Base-by-base conservation (phyloP, 345 rosid genomes). In the Gossypium herbaceum region DNA sequence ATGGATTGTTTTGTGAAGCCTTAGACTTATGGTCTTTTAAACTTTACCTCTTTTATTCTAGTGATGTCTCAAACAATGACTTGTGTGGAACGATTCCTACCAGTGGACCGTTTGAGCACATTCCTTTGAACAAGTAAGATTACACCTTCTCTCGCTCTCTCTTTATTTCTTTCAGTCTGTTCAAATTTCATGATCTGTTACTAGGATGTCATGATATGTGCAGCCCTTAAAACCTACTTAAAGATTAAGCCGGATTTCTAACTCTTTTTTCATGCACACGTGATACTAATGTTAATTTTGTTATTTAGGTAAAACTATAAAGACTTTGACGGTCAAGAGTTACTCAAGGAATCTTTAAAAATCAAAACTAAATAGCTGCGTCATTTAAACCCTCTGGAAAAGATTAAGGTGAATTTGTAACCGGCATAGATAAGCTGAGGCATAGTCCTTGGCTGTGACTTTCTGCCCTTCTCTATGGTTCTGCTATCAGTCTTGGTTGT, bases 21-120 rank as follows among this genome's bases (percentile, higher is more conserved):
- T 47, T 62, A 24, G 3, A 45, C 48, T 52, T 61, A 68, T 68
- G 24, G 29, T 20, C 12, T 22, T 71, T 1, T 11, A 54, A 39
- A 68, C 12, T 64, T 51, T 76, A 17, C 79, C 71, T 81, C 64
- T 48, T 71, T 78, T 73, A 74, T 25, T 51, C 47, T 84, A 95
- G 99, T 74, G 98, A 95, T 81, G 97, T 92, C 66, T 85, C 99
- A 1, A 90, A 71, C 85, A 95, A 95, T 86, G 81, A 93, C 83
- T 79, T 95, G 54, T 95, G 99, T 78, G 99, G 99, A 80, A 90
- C 99, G 71, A 93, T 95, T 83, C 98, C 99, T 77, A 86, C 98
- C 61, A 83, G 59, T 6, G 98, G 99, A 58, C 94, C 99, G 57
- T 95, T 95, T 80, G 86, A 84, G 82, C 97, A 83, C 84, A 88